Conservation (phyloP, 805 yeast genomes). For the Myxozyma lipomycoides region DNA sequence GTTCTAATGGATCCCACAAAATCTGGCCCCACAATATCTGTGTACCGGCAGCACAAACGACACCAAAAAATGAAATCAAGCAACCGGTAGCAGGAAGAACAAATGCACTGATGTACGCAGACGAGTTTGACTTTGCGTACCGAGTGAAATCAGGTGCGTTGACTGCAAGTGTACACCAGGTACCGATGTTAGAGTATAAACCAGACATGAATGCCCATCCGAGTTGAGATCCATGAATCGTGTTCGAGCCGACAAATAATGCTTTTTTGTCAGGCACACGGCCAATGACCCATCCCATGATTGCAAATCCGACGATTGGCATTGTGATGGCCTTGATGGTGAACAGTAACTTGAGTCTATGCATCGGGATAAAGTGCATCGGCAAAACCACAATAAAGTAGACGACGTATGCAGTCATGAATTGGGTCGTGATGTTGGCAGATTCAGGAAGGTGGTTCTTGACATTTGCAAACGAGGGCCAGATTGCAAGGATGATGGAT, state of each 20-base stretch:
- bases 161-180: constrained; percentile 41
- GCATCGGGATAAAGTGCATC: constrained; percentile 74
- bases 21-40: constrained; percentile 19
- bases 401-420: constrained; percentile 63
- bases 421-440: too few relatives aligned
- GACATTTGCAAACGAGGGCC: constrained; percentile 14
- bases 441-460: constrained; percentile 25
- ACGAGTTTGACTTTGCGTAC: constrained; percentile 38
- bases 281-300: constrained; percentile 69
- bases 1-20: constrained; percentile 24
- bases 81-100: constrained; percentile 14
- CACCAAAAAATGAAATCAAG: constrained; percentile 19
- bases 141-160: constrained; percentile 50
- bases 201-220: constrained; percentile 37
- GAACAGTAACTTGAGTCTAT: constrained; percentile 73
- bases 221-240: constrained; percentile 43
- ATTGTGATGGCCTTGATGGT: constrained; percentile 60
- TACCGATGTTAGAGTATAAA: constrained; percentile 52
- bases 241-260: constrained; percentile 50
- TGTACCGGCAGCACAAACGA: constrained; percentile 21
- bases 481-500: constrained; percentile 54
- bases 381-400: constrained; percentile 70
- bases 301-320: constrained; percentile 66
- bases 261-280: constrained; percentile 76
- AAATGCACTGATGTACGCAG: constrained; percentile 6